phyloP scores from a whole-genome alignment of 1,284 basidiomycete genomes.

The Cryptococcus sp. region DNA sequence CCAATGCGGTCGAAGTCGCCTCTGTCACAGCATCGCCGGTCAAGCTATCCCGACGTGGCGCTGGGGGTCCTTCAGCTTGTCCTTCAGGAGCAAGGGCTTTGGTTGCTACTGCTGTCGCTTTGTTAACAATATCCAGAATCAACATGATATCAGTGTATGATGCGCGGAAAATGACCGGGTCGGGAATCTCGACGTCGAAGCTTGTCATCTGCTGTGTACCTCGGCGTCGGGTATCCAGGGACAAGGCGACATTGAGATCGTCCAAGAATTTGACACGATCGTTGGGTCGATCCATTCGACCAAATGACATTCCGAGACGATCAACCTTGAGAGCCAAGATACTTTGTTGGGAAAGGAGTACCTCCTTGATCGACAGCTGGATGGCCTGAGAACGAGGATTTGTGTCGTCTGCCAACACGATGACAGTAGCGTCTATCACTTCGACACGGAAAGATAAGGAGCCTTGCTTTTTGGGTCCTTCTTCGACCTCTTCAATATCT shows the following conservation, averaged over 20 bases:
- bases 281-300: slow-evolving; percentile 78
- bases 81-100: slow-evolving; percentile 32
- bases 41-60: slow-evolving; percentile 9
- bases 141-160: slow-evolving; percentile 91
- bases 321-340: slow-evolving; percentile 80
- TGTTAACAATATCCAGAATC: slow-evolving; percentile 85
- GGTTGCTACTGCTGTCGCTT: slow-evolving; percentile 68
- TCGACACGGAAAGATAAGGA: slow-evolving; percentile 73
- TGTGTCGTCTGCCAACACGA: slow-evolving; percentile 82
- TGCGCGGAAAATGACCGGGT: slow-evolving; percentile 84
- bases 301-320: slow-evolving; percentile 90
- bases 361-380: slow-evolving; percentile 76
- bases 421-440: slow-evolving; percentile 87
- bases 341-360: slow-evolving; percentile 90
- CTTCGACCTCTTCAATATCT: slow-evolving; percentile 30
- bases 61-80: slow-evolving; percentile 3
- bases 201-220: slow-evolving; percentile 74
- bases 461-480: slow-evolving; percentile 27
- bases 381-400: slow-evolving; percentile 84
- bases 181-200: slow-evolving; percentile 77
- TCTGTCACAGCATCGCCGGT: slow-evolving; percentile 16
- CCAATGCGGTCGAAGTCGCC: slow-evolving; percentile 21
- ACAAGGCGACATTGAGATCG: slow-evolving; percentile 84
- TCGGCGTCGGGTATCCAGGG: slow-evolving; percentile 78
- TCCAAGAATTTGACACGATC: slow-evolving; percentile 92